phyloP scores from a whole-genome alignment of 1,139 yeast genomes.

The Geotrichum candidum region DNA sequence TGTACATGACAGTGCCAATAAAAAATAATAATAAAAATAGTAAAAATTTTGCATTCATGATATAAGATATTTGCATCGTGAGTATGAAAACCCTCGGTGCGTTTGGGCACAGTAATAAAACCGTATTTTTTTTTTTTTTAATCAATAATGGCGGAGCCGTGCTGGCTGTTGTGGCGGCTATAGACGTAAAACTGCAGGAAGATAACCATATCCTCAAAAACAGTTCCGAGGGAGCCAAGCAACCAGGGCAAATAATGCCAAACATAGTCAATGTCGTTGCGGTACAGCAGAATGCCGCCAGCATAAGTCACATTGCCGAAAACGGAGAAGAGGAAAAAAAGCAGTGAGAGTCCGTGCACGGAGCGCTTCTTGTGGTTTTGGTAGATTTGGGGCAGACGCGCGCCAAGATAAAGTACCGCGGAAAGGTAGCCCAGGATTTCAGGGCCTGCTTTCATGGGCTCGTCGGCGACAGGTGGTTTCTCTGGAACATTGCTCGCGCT shows the following conservation, averaged over 20 bases:
- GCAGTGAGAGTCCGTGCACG: constrained; percentile 66
- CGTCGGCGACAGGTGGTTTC: constrained; percentile 25
- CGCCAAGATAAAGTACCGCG: constrained; percentile 65
- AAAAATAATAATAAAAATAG: no score
- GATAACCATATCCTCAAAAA: constrained; percentile 58
- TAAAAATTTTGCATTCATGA: no score
- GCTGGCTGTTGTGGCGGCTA: constrained; percentile 28
- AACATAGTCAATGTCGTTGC: constrained; percentile 56
- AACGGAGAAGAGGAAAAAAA: constrained; percentile 69
- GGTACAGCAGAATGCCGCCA: constrained; percentile 61
- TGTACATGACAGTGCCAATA: no score
- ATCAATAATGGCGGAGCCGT: constrained; percentile 14
- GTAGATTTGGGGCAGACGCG: constrained; percentile 72
- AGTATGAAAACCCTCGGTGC: no score
- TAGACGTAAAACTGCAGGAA: constrained; percentile 61
- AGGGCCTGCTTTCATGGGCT: constrained; percentile 47
- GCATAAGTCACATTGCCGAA: constrained; percentile 75
- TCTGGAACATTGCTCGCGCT: constrained; percentile 9
- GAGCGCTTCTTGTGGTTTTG: constrained; percentile 65
- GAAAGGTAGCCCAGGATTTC: constrained; percentile 67
- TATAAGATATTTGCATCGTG: no score
- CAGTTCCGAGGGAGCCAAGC: constrained; percentile 68
- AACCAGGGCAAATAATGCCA: constrained; percentile 66
- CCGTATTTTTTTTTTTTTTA: background rate
- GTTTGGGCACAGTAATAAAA: no score